A percentile compares a stretch with the other conserved stretches of the same genome.
phyloP scores from a whole-genome alignment of 2,329 filamentous ascomycete species.

The Graphiopsis chlorocephala region DNA sequence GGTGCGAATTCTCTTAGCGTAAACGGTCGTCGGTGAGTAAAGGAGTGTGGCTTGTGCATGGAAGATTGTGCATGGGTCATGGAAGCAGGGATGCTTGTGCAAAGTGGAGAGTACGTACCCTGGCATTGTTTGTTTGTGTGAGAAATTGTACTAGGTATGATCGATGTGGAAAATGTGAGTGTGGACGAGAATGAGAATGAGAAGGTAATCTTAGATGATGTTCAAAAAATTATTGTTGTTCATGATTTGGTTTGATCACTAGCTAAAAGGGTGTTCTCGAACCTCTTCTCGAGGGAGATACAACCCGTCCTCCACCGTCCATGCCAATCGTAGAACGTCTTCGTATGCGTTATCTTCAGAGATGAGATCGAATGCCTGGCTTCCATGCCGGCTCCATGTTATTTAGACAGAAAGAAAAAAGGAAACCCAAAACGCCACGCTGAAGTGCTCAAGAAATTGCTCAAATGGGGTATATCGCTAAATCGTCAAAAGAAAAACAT shows the following conservation, averaged over 20 bases:
- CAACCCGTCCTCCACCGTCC: constrained; percentile 7
- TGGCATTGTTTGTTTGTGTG: not conserved
- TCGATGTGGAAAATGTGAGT: not conserved
- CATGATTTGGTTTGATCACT: constrained; percentile 5
- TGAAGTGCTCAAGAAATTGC: constrained; percentile 9
- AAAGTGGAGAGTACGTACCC: not conserved
- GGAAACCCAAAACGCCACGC: constrained; percentile 21
- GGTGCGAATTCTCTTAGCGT: not conserved
- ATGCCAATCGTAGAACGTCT: constrained; percentile 1
- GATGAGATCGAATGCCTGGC: constrained; percentile 10
- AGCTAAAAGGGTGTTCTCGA: constrained; percentile 5
- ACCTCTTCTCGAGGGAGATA: constrained; percentile 7
- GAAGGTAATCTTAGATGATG: not conserved
- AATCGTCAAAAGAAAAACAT: constrained; percentile 6
- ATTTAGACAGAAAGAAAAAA: constrained; percentile 20
- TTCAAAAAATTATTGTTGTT: constrained; percentile 1
- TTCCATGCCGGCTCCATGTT: constrained; percentile 19
- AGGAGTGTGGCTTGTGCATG: constrained; percentile 9
- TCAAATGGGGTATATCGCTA: constrained; percentile 9
- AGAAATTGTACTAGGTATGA: not conserved
- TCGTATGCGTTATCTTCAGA: not conserved
- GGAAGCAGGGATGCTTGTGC: constrained; percentile 2
- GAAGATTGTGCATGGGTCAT: not conserved
- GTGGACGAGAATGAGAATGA: not conserved
- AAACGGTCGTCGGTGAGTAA: constrained; percentile 8